Evolutionary conservation across 1,139 yeast species (phyloP), one percentile per base, ranked within the genome.

Genomic region (Geotrichum bryndzae): DNA sequence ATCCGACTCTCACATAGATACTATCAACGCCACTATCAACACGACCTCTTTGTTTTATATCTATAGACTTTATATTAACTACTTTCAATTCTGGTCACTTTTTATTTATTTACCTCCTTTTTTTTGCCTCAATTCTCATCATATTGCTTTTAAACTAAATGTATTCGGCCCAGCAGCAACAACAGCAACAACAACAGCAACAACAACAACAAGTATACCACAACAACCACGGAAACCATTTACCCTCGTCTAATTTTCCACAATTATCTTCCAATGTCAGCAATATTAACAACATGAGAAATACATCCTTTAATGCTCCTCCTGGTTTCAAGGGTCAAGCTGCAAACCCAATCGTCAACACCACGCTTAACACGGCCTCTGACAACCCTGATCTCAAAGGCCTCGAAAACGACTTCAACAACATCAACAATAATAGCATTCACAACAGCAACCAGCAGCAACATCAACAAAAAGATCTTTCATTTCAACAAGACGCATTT

Each of bases 401-500:
- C 48, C 53, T 58, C n/a, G 57, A 55, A 55, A 59, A 59, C 48
- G 61, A 59, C 45, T 56, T 59, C 45, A 59, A 59, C 54, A 55
- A 52, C 56, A 59, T 56, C 54, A 59, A 59, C 59, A 59, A 56
- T 48, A 56, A 52, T 38, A 56, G 54, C 62, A 59, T 50, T 45
- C 33, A 56, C 50, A 58, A 25, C 55, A 59, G 46, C 35, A 41
- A 53, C 46, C 45, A 27, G 46, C 46, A 23, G 54, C 27, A 25
- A 25, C 27, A 25, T 25, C 27, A 25, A 53, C 27, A 8, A 5
- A 25, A 18, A 31, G 55, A 38, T 13, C 45, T 38, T 13, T 35
- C 56, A 48, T 31, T 27, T n/a, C 27, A 41, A 13, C 33, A 41
- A n/a, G 50, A 31, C 45, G 25, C 35, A 15, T 25, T 27, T n/a